Percentiles rank a stretch among this genome's conserved stretches.
Conservation (phyloP, 177 flowering plant genomes). For the Vitis hybrid region DNA sequence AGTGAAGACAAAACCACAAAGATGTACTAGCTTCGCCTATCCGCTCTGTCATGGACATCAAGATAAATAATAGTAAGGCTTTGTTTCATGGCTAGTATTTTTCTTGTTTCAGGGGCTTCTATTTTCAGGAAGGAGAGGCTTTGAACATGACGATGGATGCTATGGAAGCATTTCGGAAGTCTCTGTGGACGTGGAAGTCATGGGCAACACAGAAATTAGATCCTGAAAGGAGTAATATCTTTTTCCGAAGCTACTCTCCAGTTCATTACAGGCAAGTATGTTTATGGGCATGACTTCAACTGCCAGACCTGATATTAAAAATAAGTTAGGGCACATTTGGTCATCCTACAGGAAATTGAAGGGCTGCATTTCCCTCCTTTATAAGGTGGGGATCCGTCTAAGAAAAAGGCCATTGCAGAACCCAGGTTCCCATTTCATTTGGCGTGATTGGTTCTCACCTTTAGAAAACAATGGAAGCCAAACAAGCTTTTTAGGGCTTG, state of each 20-base stretch:
- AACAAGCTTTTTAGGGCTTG: background rate
- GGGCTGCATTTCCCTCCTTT: background rate
- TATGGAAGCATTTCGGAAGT: conserved; percentile 62
- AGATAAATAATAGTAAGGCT: too few species aligned
- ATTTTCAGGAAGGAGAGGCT: conserved; percentile 64
- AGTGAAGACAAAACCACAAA: conserved; percentile 59
- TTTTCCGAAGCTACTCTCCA: conserved; percentile 83
- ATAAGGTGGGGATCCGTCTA: too few species aligned
- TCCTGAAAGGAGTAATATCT: conserved; percentile 34
- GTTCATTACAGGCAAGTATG: conserved; percentile 66
- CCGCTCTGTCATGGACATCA: too few species aligned
- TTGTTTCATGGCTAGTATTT: too few species aligned
- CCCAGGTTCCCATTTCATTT: too few species aligned
- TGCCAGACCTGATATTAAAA: too few species aligned
- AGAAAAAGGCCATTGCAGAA: background rate
- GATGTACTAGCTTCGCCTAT: conserved; percentile 36
- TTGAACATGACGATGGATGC: conserved; percentile 66
- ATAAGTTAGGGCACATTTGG: background rate
- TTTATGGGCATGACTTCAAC: too few species aligned
- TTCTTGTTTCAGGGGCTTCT: conserved; percentile 52
- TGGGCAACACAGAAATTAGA: conserved; percentile 56
- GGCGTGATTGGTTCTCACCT: too few species aligned
- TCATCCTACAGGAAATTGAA: background rate
- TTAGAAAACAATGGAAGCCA: too few species aligned
- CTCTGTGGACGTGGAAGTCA: conserved; percentile 64